These are phyloP conservation scores for Turritis glabra DNA, from an alignment of 345 rosid genomes.

Conservation along the genomic window DNA sequence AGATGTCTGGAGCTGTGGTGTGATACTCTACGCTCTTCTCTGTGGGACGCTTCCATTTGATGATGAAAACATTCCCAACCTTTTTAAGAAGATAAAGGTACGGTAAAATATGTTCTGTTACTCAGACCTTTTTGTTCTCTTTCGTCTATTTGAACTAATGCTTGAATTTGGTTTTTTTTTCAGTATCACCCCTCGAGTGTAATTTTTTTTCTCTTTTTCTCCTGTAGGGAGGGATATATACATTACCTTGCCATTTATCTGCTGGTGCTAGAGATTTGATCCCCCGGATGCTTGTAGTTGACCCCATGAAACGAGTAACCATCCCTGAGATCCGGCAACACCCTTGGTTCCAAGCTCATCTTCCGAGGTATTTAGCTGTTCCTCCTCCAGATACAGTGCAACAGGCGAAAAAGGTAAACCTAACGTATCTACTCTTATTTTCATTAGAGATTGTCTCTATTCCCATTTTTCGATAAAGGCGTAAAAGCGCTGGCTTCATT, in stretches of 20 bases:
- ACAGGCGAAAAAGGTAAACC: conserved; percentile 70
- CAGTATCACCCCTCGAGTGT: neutral
- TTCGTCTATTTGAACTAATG: conserved; percentile 1
- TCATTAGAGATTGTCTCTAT: conserved; percentile 1
- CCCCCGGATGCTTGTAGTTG: conserved; percentile 90
- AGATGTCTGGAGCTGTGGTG: conserved; percentile 99
- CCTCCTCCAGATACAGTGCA: conserved; percentile 77
- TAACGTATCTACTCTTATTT: neutral
- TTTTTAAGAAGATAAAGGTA: conserved; percentile 91
- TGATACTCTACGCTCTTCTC: conserved; percentile 90
- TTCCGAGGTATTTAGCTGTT: conserved; percentile 84
- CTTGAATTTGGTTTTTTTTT: neutral
- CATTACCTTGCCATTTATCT: conserved; percentile 91
- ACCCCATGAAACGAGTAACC: conserved; percentile 85
- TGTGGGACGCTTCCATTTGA: conserved; percentile 96
- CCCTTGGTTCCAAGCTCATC: conserved; percentile 83
- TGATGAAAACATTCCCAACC: conserved; percentile 89
- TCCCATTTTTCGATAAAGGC: neutral
- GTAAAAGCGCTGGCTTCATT: neutral
- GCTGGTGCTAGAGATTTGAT: conserved; percentile 88
- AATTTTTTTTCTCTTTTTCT: conserved; percentile 13
- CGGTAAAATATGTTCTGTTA: neutral
- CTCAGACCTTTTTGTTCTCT: neutral
- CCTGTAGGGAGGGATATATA: conserved; percentile 78
- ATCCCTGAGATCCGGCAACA: conserved; percentile 91